These are phyloP conservation scores for Lecanosticta acicola DNA, from an alignment of 2,329 filamentous ascomycete species.

Conservation along the genomic window DNA sequence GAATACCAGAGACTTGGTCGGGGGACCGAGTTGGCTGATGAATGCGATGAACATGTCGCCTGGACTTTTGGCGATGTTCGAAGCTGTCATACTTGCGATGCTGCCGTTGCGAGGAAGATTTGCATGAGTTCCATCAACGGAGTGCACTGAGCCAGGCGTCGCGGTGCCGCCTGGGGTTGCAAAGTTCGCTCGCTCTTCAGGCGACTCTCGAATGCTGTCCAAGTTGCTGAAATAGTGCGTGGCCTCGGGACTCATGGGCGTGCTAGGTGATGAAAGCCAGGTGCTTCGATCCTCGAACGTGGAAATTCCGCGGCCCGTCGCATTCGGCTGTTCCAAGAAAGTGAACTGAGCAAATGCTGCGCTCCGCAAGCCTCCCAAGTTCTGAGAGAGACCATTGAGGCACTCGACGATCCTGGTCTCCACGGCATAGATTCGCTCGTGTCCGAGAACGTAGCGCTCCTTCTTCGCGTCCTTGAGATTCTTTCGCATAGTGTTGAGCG, in stretches of 20 bases:
- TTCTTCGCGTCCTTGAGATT: slow-evolving; percentile 80
- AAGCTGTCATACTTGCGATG: slow-evolving; percentile 1
- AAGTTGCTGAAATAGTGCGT: slow-evolving; percentile 30
- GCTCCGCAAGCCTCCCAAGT: slow-evolving; percentile 82
- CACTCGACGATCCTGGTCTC: slow-evolving; percentile 77
- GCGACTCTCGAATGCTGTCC: slow-evolving; percentile 39
- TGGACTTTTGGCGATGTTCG: slow-evolving; percentile 34
- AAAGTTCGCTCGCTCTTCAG: slow-evolving; percentile 25
- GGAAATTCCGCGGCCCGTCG: slow-evolving; percentile 5
- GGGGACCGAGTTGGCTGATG: slow-evolving; percentile 80
- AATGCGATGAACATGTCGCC: slow-evolving; percentile 89
- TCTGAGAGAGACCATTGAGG: slow-evolving; percentile 78
- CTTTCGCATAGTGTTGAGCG: slow-evolving; percentile 65
- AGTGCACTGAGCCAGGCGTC: slow-evolving; percentile 14
- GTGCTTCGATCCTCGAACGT: slow-evolving; percentile 6
- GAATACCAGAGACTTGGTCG: slow-evolving; percentile 92
- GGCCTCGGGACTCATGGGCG: slow-evolving; percentile 7
- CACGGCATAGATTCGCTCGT: slow-evolving; percentile 70
- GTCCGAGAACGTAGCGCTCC: slow-evolving; percentile 78
- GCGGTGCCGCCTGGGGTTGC: slow-evolving; percentile 12
- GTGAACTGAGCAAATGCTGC: slow-evolving; percentile 85
- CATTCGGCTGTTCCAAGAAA: slow-evolving; percentile 59
- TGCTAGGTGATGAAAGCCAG: slow-evolving; percentile 11
- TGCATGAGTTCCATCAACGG: slow-evolving; percentile 2
- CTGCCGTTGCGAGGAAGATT: slow-evolving; percentile 3